Evolutionary conservation across 176 grass and related monocot species (phyloP), one percentile per base, ranked within the genome.

Genomic region (Bolboschoenus planiculmis): DNA sequence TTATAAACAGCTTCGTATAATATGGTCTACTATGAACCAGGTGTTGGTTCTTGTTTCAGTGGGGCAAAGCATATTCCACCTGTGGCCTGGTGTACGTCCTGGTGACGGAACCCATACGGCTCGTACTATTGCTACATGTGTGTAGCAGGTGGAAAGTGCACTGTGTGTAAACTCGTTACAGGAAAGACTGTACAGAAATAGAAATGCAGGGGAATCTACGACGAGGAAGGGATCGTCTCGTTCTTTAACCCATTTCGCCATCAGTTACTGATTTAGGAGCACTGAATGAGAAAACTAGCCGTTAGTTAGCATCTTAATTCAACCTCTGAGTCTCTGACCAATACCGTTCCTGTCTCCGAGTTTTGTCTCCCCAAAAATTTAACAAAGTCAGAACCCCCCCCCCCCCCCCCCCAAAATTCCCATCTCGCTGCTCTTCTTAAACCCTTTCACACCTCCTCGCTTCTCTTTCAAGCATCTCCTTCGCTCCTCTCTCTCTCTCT

Each of bases 281-380:
- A 82, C 58, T 50, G 80, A 66, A 66, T 46, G 80, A 65, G 55
- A 66, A n/a, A 82, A 82, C 80, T 82, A 82, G 80, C 80, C 80
- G 80, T 82, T 82, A 47, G 58, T 65, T 65, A 48, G 40, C 5
- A 65, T 65, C 24, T 82, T 65, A 65, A 65, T 82, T 82, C 48
- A 39, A 21, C 31, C 77, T 59, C 77, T 80, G 77, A 80, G n/a
- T n/a, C n/a, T n/a, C n/a, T n/a, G n/a, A n/a, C 77, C 77, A 57
- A 79, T 35, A 68, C 30, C 16, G 34, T 68, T 68, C 34, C 14
- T 75, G 71, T 51, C 71, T 63, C 55, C 79, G 31, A 62, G n/a
- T 81, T 81, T 81, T n/a, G 29, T 63, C 79, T 79, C 77, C 77
- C 77, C 77, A 51, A 80, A 80, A n/a, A 80, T 59, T 78, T 80